phyloP scores from a whole-genome alignment of 2,329 filamentous ascomycete species.

The Talaromyces sp. region DNA sequence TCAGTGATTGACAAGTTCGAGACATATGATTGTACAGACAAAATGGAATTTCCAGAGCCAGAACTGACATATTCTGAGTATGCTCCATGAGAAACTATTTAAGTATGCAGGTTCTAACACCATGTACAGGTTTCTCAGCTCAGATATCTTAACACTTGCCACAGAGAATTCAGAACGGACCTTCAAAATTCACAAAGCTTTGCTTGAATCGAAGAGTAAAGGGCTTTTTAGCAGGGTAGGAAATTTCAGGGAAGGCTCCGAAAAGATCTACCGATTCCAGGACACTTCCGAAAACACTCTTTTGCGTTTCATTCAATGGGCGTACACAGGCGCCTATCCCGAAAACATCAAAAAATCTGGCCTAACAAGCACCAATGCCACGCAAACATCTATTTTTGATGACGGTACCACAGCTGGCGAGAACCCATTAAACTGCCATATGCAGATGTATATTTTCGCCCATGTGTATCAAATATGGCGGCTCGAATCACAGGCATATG shows the following conservation, averaged over 20 bases:
- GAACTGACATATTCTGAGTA: not conserved
- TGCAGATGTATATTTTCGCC: not conserved
- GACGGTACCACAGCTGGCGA: not conserved
- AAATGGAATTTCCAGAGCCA: no score
- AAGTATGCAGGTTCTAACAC: not conserved
- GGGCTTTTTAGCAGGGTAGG: not conserved
- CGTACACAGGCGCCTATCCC: not conserved
- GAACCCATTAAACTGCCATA: not conserved
- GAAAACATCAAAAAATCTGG: not conserved
- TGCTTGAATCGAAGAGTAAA: not conserved
- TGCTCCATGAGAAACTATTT: not conserved
- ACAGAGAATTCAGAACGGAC: not conserved
- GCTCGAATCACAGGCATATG: not conserved
- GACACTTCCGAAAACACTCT: not conserved
- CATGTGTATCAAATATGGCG: not conserved
- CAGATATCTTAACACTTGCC: not conserved
- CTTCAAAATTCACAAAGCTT: not conserved
- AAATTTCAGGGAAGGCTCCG: not conserved
- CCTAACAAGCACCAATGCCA: not conserved
- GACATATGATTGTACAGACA: no score
- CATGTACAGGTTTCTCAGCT: not conserved
- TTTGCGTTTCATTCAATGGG: not conserved
- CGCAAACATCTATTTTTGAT: not conserved
- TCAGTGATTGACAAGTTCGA: no score
- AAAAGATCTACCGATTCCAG: not conserved